Evolutionary conservation across 345 rosid genomes (phyloP), one percentile per base, ranked within the genome.

Genomic region (Jatropha curcas): DNA sequence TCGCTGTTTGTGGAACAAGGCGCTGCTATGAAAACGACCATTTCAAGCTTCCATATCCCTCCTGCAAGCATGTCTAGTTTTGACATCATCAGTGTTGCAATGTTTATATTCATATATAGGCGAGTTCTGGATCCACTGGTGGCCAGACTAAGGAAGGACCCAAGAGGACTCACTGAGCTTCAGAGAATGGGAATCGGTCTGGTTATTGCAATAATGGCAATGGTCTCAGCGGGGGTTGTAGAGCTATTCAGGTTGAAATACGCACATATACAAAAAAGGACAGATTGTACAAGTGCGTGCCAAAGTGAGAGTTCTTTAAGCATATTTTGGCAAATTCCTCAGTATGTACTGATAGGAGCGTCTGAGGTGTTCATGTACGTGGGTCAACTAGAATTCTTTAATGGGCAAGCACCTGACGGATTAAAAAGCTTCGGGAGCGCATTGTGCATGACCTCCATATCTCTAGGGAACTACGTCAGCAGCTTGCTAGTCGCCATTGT

Each of bases 361-460:
- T 80, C 83, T 1, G 83, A 80, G 62, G 83, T 80, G 50, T 80
- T 80, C 66, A 80, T 80, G 83, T 75, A 75, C 5, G 83, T 79
- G 7, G 78, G 82, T 3, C 82, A 78, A 50, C 24, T 79, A 14
- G 82, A 79, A 33, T 79, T 79, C 78, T 79, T 79, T n/a, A 74
- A 79, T 24, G 75, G 37, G 20, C 82, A 79, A 61, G 70, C 82
- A 2, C 83, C 83, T 0, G 83, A 80, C 19, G 83, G 83, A 34
- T 17, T 80, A 34, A 80, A 75, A 67, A 80, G 79, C 57, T 80
- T 80, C 9, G 83, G 83, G 12, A 80, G 83, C 37, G 79, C 83
- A 7, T 66, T 80, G 5, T 80, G 79, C 60, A 80, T 80, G 83
- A 71, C 83, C 8, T 80, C 83, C 1, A 75, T 80, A 46, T 80